Percentiles rank a stretch among this genome's conserved stretches.
Conservation (phyloP, 371 early-diverging fungal genomes). For the Mycotypha africana region DNA sequence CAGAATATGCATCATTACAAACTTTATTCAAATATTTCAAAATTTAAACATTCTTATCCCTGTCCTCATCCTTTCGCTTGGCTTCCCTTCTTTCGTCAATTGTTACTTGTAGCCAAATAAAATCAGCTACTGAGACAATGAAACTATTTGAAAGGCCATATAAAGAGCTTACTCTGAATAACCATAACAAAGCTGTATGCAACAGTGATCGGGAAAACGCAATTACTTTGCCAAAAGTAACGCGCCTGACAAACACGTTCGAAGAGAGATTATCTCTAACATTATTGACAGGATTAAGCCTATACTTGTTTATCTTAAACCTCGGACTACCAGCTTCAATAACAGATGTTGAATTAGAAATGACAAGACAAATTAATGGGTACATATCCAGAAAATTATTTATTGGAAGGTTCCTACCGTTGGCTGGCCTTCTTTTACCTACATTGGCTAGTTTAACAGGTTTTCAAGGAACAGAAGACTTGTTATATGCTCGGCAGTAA, state of each 20-base stretch:
- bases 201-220: not conserved
- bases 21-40: too few species aligned
- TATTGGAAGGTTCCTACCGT: conserved; percentile 33
- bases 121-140: too few species aligned
- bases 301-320: conserved; percentile 8
- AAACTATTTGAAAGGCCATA: too few species aligned
- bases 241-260: not conserved
- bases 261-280: conserved; percentile 6
- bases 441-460: conserved; percentile 64
- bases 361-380: conserved; percentile 32
- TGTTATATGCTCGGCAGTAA: conserved; percentile 79
- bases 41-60: too few species aligned
- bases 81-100: too few species aligned
- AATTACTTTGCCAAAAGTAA: not conserved
- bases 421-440: conserved; percentile 90
- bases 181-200: not conserved
- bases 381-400: conserved; percentile 36
- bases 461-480: conserved; percentile 78
- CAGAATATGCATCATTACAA: too few species aligned
- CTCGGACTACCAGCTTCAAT: conserved; percentile 7
- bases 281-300: conserved; percentile 1
- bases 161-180: not conserved
- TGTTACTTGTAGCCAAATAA: too few species aligned
- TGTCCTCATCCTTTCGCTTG: too few species aligned
- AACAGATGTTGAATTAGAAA: conserved; percentile 20